phyloP scores from a whole-genome alignment of 208 protist species.

The Trypanosoma caninum region DNA sequence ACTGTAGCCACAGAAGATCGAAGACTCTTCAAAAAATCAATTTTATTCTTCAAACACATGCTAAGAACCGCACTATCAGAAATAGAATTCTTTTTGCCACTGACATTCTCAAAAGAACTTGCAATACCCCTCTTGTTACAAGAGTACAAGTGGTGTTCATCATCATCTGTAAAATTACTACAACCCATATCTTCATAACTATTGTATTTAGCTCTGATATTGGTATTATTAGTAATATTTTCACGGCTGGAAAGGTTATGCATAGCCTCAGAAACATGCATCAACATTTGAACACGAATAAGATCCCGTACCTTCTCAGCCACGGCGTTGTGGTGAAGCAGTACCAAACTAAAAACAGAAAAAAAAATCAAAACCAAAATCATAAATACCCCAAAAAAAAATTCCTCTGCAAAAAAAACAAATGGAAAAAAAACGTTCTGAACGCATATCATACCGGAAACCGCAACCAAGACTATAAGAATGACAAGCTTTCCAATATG shows the following conservation, averaged over 20 bases:
- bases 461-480: slow-evolving; percentile 1
- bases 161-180: background rate
- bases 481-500: background rate
- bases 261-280: slow-evolving; percentile 28
- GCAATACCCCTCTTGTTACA: background rate
- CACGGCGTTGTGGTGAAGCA: slow-evolving; percentile 63
- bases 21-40: too few relatives aligned
- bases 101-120: too few relatives aligned
- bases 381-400: slow-evolving; percentile 30
- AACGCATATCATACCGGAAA: slow-evolving; percentile 36
- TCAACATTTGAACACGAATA: slow-evolving; percentile 41
- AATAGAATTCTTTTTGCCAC: too few relatives aligned
- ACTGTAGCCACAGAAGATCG: too few relatives aligned
- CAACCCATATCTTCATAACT: background rate
- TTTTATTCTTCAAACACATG: too few relatives aligned
- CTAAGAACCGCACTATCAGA: too few relatives aligned
- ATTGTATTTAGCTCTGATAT: background rate
- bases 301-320: slow-evolving; percentile 41
- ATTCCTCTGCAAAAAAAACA: slow-evolving; percentile 24
- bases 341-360: slow-evolving; percentile 25
- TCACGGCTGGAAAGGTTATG: slow-evolving; percentile 27
- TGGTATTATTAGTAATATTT: slow-evolving; percentile 5
- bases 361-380: slow-evolving; percentile 29
- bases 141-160: background rate
- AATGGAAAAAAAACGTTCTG: slow-evolving; percentile 34